Conservation (phyloP, 2,329 filamentous ascomycete genomes). For the Phoma sp. region DNA sequence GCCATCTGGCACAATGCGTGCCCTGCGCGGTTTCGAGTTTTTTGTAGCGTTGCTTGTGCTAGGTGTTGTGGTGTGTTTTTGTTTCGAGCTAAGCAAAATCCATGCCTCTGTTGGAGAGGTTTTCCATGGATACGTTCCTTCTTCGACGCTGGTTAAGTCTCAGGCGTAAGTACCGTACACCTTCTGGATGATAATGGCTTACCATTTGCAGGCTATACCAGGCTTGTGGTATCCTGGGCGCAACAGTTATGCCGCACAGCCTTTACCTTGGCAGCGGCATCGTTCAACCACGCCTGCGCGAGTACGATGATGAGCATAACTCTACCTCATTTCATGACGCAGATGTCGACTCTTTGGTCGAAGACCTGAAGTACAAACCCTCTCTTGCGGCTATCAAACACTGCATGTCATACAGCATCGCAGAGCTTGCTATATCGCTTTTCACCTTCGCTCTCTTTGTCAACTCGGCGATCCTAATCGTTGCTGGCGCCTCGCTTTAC, state of each 20-base stretch:
- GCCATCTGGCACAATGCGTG: constrained; percentile 59
- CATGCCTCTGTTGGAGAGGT: constrained; percentile 59
- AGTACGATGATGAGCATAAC: constrained; percentile 37
- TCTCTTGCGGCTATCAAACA: constrained; percentile 74
- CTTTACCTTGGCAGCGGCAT: constrained; percentile 64
- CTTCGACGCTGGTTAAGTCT: constrained; percentile 58
- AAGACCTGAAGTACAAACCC: constrained; percentile 68
- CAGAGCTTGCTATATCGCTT: constrained; percentile 73
- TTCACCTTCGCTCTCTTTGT: constrained; percentile 86
- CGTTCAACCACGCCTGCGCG: constrained; percentile 58
- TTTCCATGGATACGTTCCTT: constrained; percentile 62
- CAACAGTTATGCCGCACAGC: constrained; percentile 71
- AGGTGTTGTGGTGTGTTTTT: constrained; percentile 64
- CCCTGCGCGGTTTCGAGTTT: constrained; percentile 60
- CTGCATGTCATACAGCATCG: constrained; percentile 75
- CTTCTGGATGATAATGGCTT: not conserved
- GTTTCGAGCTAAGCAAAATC: constrained; percentile 62
- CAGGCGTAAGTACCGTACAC: constrained; percentile 51
- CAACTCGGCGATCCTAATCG: constrained; percentile 82
- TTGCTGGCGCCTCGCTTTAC: constrained; percentile 79
- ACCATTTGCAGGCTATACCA: constrained; percentile 56
- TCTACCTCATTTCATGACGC: constrained; percentile 2
- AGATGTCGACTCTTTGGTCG: constrained; percentile 32
- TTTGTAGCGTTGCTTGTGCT: constrained; percentile 62
- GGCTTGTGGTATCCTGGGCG: constrained; percentile 77